Conservation (phyloP, 1,284 basidiomycete species). For the Mycena citricolor region DNA sequence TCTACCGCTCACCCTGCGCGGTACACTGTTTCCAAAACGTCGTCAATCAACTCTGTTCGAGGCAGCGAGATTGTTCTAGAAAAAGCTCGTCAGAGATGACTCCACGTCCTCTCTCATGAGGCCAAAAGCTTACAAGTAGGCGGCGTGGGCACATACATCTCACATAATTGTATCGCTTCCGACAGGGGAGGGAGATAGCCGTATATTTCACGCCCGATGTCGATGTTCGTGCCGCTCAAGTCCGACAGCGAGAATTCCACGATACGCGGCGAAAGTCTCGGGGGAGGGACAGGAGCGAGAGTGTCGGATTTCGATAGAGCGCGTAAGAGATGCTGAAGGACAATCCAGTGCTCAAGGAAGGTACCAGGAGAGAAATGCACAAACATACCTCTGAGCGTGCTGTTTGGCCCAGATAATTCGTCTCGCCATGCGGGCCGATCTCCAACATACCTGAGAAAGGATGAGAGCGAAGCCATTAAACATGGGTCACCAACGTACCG, state of each 20-base stretch:
- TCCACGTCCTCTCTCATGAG: no score
- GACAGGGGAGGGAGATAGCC: constrained; percentile 47
- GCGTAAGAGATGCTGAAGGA: constrained; percentile 51
- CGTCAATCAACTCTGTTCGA: constrained; percentile 50
- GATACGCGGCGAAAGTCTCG: constrained; percentile 35
- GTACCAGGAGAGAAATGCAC: not conserved
- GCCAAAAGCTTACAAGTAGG: constrained; percentile 44
- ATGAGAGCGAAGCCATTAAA: not conserved
- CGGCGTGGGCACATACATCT: constrained; percentile 56
- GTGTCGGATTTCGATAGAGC: no score
- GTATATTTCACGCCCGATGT: constrained; percentile 41
- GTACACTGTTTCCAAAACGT: constrained; percentile 48
- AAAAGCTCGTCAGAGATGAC: not conserved
- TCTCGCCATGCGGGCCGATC: constrained; percentile 52
- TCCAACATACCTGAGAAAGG: constrained; percentile 55
- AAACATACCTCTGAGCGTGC: constrained; percentile 59
- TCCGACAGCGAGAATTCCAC: constrained; percentile 33
- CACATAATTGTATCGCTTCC: constrained; percentile 53
- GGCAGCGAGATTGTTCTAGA: constrained; percentile 22
- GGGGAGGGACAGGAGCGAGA: constrained; percentile 24
- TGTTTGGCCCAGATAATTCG: constrained; percentile 59
- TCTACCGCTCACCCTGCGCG: constrained; percentile 43
- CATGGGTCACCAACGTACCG: constrained; percentile 37
- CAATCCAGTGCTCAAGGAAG: constrained; percentile 12
- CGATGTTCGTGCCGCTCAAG: constrained; percentile 33